Evolutionary conservation across 768 basidiomycete species (phyloP), one percentile per base, ranked within the genome.

Genomic region (Kwoniella heveanensis): DNA sequence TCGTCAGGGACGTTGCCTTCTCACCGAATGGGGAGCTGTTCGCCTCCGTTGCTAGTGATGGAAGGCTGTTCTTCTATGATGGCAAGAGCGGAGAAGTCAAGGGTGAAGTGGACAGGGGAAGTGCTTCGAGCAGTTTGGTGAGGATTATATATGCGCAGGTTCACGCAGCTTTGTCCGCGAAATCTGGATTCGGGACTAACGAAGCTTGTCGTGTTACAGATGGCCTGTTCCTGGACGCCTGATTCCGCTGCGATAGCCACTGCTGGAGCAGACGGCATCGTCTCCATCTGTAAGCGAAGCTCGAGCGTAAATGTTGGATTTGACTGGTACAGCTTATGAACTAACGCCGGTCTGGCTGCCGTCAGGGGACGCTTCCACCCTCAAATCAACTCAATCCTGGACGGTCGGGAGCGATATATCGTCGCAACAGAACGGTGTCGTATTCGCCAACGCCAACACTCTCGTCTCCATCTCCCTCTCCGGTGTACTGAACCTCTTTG

Each of bases 1-100:
- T 94, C 73, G 90, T 97, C 17, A 91, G 95, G 80, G 92, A 95
- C 64, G 86, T 97, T 36, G 85, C 86, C 57, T 97, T 87, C 76
- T 84, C 92, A 0, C 87, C 88, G 0, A 88, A 88, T 9, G 95
- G 95, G 1, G 86, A 88, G 46, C 82, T 87, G 47, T 94, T 97
- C 74, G 89, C 86, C 15, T 92, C 91, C 62, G 92, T 90, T 36
- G 95, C 92, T 22, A 89, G 90, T 5, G 95, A 98, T 77, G 85
- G 84, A 29, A 95, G 80, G 89, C 54, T 82, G 22, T 90, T 96
- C 82, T 72, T 97, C 13, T 95, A 94, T 76, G 91, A 94, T 60
- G 95, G 95, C 26, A 89, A 90, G 79, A 88, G 86, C 1, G 94
- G 93, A 0, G 90, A 95, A 26, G 87, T 86, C 2, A 67, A 88